Percentiles rank a stretch among this genome's conserved stretches.
phyloP scores from a whole-genome alignment of 345 rosid species.

The Aquilaria malaccensis region DNA sequence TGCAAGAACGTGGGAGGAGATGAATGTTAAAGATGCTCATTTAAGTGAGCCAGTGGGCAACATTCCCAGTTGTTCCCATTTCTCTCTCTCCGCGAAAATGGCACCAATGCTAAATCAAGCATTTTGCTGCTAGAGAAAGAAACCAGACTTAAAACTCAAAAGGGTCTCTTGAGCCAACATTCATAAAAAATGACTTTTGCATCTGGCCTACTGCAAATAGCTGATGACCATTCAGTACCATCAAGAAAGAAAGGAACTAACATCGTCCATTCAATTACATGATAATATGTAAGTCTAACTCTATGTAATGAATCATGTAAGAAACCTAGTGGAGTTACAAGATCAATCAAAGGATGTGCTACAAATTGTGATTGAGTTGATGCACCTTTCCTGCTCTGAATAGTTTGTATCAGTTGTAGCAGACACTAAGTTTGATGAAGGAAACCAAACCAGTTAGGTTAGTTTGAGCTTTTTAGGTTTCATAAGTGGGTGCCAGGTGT shows the following conservation, averaged over 20 bases:
- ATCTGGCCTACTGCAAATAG: slow-evolving; percentile 18
- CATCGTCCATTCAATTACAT: slow-evolving; percentile 22
- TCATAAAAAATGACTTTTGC: slow-evolving; percentile 37
- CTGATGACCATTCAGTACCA: slow-evolving; percentile 16
- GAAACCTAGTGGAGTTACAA: slow-evolving; percentile 34
- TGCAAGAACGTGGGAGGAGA: slow-evolving; percentile 59
- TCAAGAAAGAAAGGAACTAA: slow-evolving; percentile 11
- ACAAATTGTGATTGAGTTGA: slow-evolving; percentile 30
- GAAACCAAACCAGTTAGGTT: background rate
- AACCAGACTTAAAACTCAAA: slow-evolving; percentile 27
- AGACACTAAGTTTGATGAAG: slow-evolving; percentile 12
- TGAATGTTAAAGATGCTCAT: slow-evolving; percentile 24
- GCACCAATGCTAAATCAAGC: slow-evolving; percentile 14
- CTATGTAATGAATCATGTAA: slow-evolving; percentile 33
- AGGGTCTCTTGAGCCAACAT: slow-evolving; percentile 21
- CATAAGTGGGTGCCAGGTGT: background rate
- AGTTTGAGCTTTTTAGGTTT: background rate
- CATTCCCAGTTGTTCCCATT: slow-evolving; percentile 21
- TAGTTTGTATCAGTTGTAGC: slow-evolving; percentile 9
- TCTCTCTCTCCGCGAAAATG: slow-evolving; percentile 15
- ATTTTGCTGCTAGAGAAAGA: slow-evolving; percentile 25
- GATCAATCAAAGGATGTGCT: slow-evolving; percentile 3
- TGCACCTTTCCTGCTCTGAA: slow-evolving; percentile 34
- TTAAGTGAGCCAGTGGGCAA: slow-evolving; percentile 10
- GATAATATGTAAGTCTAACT: slow-evolving; percentile 24